Evolutionary conservation across 1,284 basidiomycete species (phyloP).

Genomic region (Amylostereum areolatum): DNA sequence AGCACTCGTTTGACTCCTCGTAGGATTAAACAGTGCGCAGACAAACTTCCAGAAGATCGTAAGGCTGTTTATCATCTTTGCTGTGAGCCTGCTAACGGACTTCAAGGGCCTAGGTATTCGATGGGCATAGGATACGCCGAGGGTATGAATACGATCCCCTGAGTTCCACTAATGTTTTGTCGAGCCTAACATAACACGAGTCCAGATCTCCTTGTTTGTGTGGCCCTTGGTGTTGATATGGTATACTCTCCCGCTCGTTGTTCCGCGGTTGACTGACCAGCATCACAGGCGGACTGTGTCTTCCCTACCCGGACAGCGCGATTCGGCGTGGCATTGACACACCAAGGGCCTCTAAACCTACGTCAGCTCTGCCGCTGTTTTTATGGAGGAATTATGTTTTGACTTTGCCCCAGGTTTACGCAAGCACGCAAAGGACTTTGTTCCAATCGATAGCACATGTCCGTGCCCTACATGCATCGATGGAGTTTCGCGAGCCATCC

Average conservation of each 20-base stretch:
- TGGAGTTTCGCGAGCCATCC: constrained; percentile 59
- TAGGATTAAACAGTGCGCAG: constrained; percentile 77
- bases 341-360: constrained; percentile 72
- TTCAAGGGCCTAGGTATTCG: constrained; percentile 66
- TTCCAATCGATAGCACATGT: constrained; percentile 66
- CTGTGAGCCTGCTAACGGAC: constrained; percentile 5
- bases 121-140: constrained; percentile 90
- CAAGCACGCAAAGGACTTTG: constrained; percentile 63
- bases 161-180: not conserved
- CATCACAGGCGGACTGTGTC: constrained; percentile 73
- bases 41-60: constrained; percentile 69
- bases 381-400: not conserved
- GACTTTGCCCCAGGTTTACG: constrained; percentile 42
- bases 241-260: constrained; percentile 29
- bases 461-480: constrained; percentile 74
- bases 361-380: constrained; percentile 23
- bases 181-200: constrained; percentile 2
- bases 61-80: constrained; percentile 20
- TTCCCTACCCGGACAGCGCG: constrained; percentile 84
- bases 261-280: not conserved
- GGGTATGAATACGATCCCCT: constrained; percentile 41
- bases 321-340: constrained; percentile 81
- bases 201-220: constrained; percentile 77
- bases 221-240: constrained; percentile 87
- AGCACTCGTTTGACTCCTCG: constrained; percentile 12